Evolutionary conservation across 169 alveolate genomes (phyloP), one percentile per base, ranked within the genome.

Genomic region (Plasmodium reichenowi): DNA sequence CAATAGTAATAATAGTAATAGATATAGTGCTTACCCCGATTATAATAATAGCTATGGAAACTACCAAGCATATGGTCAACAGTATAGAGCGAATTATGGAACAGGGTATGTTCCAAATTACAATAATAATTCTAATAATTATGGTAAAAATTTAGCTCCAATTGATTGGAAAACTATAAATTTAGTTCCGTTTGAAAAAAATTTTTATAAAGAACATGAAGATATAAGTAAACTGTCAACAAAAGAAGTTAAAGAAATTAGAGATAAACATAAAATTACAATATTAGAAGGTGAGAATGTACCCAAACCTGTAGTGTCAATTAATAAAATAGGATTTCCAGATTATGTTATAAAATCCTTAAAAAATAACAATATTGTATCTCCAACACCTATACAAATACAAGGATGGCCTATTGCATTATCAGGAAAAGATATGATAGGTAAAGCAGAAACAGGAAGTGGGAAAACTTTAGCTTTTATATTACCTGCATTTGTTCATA

Each of bases 401-500:
- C 98, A 97, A 88, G 97, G 99, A 32, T 98, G 99, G 99, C 99
- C 99, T 10, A 93, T 97, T 13, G 98, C 98, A 43, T 89, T 97
- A 50, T 93, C 98, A 22, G 99, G 99, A 20, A 93, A 97, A 38
- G 99, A 99, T 93, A 93, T 98, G 94, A 97, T 99, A 13, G 99
- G 99, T 24, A 98, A 98, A 43, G 99, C 99, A 9, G 98, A 98
- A 86, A 99, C 99, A 2, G 99, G 99, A 13, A 97, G 99, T 64
- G 99, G 99, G 1, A 99, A 99, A 93, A 99, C 99, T 13, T 94
- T 98, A 71, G 98, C 99, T 6, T 99, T 97, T 94, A 88, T 98
- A 48, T 93, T 99, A 13, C 99, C 99, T 1, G 99, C 98, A 32
- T 93, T 98, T 47, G 97, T 98, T 45, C 99, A 98, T 86, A 96